A percentile compares a stretch with the other conserved stretches of the same genome.
Conservation (phyloP, 306 rosid species). For the Pachyrhizus erosus region DNA sequence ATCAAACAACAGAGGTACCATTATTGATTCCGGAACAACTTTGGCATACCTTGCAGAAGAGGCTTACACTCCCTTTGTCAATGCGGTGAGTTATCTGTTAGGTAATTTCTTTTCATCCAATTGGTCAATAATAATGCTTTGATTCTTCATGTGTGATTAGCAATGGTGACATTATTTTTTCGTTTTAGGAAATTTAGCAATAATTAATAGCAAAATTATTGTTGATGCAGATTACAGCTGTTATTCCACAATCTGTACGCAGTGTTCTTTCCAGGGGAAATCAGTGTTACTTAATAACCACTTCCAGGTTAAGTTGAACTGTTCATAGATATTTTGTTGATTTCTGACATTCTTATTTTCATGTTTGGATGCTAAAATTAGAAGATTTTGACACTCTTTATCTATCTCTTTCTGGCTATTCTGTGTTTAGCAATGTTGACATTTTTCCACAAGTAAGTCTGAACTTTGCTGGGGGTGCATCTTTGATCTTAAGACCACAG, state of each 20-base stretch:
- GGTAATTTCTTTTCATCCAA: constrained; percentile 31
- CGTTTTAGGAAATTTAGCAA: background rate
- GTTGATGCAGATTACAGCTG: constrained; percentile 58
- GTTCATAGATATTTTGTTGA: background rate
- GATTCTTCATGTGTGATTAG: constrained; percentile 12
- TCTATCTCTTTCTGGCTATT: constrained; percentile 23
- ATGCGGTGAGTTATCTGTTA: constrained; percentile 69
- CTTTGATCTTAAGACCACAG: constrained; percentile 76
- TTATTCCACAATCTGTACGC: constrained; percentile 59
- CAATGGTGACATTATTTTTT: constrained; percentile 26
- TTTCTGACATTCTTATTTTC: constrained; percentile 35
- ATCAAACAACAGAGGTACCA: constrained; percentile 76
- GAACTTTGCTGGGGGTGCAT: constrained; percentile 87
- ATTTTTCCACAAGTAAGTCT: constrained; percentile 84
- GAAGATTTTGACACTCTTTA: constrained; percentile 39
- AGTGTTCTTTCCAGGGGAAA: constrained; percentile 64
- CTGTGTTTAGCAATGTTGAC: constrained; percentile 57
- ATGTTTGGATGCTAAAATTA: constrained; percentile 7
- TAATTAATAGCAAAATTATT: constrained; percentile 22
- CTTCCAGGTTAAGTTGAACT: constrained; percentile 74
- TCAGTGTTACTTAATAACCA: constrained; percentile 65
- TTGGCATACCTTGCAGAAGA: constrained; percentile 88
- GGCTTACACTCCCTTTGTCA: constrained; percentile 68
- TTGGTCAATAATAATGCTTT: constrained; percentile 26
- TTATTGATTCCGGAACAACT: constrained; percentile 94